phyloP scores from a whole-genome alignment of 208 protist species.

The Acanthamoeba divionensis region DNA sequence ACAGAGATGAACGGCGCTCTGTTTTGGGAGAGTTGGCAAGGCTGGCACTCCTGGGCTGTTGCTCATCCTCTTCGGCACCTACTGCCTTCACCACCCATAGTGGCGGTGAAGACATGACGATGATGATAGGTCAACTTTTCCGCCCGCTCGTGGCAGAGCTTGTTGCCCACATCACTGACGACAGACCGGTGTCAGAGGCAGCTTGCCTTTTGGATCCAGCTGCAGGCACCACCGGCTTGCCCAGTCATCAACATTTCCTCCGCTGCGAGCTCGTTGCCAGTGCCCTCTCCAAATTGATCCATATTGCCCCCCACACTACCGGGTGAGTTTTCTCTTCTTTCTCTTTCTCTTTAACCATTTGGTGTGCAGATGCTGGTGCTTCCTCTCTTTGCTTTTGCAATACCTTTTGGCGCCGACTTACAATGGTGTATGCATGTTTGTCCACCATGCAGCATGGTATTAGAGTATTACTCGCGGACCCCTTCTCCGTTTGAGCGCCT shows the following conservation, averaged over 20 bases:
- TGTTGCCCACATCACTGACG: background rate
- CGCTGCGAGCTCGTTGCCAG: background rate
- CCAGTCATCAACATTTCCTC: background rate
- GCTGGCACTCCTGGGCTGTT: background rate
- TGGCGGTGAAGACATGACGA: background rate
- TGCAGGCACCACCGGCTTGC: background rate
- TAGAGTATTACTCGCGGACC: background rate
- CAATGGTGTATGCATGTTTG: no score
- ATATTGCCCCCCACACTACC: slow-evolving; percentile 10
- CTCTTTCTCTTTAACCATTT: background rate
- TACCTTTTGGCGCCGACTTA: no score
- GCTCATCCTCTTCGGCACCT: background rate
- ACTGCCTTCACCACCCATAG: no score
- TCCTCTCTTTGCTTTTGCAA: no score
- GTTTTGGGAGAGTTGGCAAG: background rate
- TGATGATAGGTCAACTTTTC: slow-evolving; percentile 14
- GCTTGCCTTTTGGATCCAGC: background rate
- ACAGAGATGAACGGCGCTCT: background rate
- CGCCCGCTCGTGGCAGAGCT: slow-evolving; percentile 28
- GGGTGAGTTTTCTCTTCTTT: background rate
- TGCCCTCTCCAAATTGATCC: slow-evolving; percentile 28
- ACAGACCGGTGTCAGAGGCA: background rate
- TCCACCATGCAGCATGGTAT: background rate
- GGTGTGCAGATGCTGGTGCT: no score
- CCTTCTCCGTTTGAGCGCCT: slow-evolving; percentile 38